Evolutionary conservation across 257 asterid species (phyloP).

Genomic region (Solanum microdontum): DNA sequence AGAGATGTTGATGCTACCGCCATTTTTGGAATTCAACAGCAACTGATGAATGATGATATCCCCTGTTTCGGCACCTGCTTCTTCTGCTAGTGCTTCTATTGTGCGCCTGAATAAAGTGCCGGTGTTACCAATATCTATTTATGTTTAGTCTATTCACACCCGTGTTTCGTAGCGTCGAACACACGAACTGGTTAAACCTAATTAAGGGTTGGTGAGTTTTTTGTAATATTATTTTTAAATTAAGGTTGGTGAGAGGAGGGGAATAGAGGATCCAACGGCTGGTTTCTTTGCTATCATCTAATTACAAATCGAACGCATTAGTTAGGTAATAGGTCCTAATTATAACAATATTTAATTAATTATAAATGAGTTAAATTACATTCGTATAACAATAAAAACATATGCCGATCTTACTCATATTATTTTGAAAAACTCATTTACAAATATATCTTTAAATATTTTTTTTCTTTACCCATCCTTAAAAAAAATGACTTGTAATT

Average conservation of each 20-base stretch:
- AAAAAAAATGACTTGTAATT: neutral
- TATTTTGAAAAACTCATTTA: neutral
- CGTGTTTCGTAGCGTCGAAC: neutral
- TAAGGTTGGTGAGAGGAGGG: neutral
- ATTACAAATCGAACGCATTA: neutral
- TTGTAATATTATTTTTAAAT: neutral
- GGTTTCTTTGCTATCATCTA: neutral
- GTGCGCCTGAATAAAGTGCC: neutral
- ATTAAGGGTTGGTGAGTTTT: neutral
- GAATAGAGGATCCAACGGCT: neutral
- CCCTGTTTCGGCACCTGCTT: neutral
- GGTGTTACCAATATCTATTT: neutral
- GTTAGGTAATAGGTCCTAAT: neutral
- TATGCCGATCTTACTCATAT: no score
- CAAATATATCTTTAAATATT: no score
- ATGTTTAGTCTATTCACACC: neutral
- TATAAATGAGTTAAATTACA: neutral
- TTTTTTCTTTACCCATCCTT: neutral
- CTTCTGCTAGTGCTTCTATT: neutral
- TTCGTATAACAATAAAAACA: neutral
- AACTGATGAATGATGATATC: neutral
- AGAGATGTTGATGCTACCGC: slow-evolving; percentile 39
- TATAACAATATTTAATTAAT: neutral
- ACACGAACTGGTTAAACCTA: neutral
- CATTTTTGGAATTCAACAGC: slow-evolving; percentile 3